Evolutionary conservation across 257 asterid species (phyloP).

Genomic region (Ilex asprella): DNA sequence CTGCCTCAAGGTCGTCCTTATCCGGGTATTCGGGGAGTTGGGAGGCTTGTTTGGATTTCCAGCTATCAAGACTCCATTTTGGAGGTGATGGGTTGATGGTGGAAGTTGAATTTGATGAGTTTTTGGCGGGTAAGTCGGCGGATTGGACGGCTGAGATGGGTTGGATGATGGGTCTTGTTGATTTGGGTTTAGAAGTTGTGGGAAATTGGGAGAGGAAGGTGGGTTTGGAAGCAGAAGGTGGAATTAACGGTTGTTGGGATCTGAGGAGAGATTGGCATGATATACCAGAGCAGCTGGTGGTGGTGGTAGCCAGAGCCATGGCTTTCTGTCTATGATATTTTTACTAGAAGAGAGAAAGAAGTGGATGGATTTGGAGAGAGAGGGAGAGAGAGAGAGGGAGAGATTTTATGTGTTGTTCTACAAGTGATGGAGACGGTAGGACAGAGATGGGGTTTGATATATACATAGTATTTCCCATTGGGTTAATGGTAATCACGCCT

Average conservation of each 20-base stretch:
- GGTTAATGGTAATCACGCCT: too few relatives aligned
- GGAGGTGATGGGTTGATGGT: conserved; percentile 19
- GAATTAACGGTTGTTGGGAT: conserved; percentile 8
- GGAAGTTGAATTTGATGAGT: conserved; percentile 15
- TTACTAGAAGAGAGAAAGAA: too few relatives aligned
- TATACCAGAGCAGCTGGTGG: conserved; percentile 7
- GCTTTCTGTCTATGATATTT: neutral
- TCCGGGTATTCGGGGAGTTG: conserved; percentile 73
- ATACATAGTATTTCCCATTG: too few relatives aligned
- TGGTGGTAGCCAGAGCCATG: conserved; percentile 32
- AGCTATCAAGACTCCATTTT: conserved; percentile 58
- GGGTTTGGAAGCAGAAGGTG: conserved; percentile 14
- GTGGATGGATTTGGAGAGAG: too few relatives aligned
- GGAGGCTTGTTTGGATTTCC: conserved; percentile 57
- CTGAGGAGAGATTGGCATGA: conserved; percentile 16
- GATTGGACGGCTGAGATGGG: conserved; percentile 42
- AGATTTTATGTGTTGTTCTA: too few relatives aligned
- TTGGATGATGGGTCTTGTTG: conserved; percentile 20
- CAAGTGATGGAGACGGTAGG: too few relatives aligned
- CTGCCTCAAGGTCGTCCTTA: conserved; percentile 33
- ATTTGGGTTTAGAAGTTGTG: conserved; percentile 6
- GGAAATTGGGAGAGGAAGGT: conserved; percentile 20
- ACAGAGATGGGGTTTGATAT: too few relatives aligned
- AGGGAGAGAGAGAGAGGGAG: too few relatives aligned
- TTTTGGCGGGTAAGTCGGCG: conserved; percentile 21